Percentiles rank a stretch among this genome's conserved stretches.
phyloP scores from a whole-genome alignment of 768 basidiomycete genomes.

The Phylloporus arenicola region DNA sequence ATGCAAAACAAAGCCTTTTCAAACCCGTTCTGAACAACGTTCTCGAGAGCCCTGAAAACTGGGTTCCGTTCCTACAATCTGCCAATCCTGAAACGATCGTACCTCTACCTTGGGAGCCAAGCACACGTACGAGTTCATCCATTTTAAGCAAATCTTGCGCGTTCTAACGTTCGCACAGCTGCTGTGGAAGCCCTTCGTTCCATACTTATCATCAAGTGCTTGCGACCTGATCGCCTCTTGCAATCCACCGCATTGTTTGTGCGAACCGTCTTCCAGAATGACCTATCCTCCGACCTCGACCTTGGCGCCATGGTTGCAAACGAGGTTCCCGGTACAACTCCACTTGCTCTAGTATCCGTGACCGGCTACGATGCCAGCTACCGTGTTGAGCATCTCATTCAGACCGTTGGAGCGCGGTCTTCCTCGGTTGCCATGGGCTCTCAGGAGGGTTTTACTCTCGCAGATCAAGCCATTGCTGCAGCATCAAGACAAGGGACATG shows the following conservation, averaged over 20 bases:
- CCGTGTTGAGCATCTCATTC: constrained; percentile 82
- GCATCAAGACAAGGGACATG: constrained; percentile 92
- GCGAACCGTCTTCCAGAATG: constrained; percentile 68
- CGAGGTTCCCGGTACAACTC: constrained; percentile 76
- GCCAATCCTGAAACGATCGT: constrained; percentile 60
- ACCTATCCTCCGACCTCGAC: constrained; percentile 76
- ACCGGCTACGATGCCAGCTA: constrained; percentile 99
- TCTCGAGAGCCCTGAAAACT: constrained; percentile 54
- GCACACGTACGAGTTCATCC: constrained; percentile 55
- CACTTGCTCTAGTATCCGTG: constrained; percentile 87
- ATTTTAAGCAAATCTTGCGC: neutral
- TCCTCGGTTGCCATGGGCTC: constrained; percentile 97
- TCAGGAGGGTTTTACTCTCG: constrained; percentile 92
- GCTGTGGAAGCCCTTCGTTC: constrained; percentile 70
- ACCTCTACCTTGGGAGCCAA: constrained; percentile 75
- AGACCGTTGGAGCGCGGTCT: constrained; percentile 70
- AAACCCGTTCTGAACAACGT: constrained; percentile 67
- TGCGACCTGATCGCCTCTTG: constrained; percentile 87
- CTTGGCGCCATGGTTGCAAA: constrained; percentile 71
- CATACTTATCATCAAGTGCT: constrained; percentile 78
- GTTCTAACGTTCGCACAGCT: constrained; percentile 38
- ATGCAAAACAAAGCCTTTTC: constrained; percentile 71
- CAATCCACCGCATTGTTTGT: constrained; percentile 79
- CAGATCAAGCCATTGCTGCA: constrained; percentile 91
- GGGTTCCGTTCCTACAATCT: constrained; percentile 69